phyloP scores from a whole-genome alignment of 73 alveolate genomes.

The Paramecium pentaurelia region DNA sequence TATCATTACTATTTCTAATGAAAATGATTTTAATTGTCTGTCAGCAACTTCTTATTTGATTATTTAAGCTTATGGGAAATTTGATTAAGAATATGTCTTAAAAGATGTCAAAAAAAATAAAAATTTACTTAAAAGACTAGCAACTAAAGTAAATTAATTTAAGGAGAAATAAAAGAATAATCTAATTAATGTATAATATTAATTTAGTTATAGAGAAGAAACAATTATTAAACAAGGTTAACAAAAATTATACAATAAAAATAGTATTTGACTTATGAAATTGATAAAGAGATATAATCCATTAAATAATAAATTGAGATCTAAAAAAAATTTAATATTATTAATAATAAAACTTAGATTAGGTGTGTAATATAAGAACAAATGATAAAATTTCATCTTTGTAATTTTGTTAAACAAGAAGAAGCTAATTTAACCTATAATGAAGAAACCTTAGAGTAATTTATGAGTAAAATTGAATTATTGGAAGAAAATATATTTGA shows the following conservation, averaged over 20 bases:
- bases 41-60: background rate
- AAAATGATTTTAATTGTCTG: background rate
- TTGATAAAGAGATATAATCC: background rate
- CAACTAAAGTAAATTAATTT: background rate
- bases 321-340: background rate
- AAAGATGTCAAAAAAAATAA: background rate
- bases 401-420: background rate
- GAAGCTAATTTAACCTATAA: background rate
- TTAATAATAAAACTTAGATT: background rate
- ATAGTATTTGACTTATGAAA: background rate
- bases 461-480: background rate
- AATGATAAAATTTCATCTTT: background rate
- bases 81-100: background rate
- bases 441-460: background rate
- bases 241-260: too few relatives aligned
- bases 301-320: background rate
- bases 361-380: background rate
- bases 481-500: background rate
- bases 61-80: background rate
- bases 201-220: background rate
- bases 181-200: background rate
- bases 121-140: background rate
- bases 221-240: background rate
- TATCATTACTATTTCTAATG: background rate
- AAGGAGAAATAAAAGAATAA: background rate